Percentiles rank a stretch among this genome's conserved stretches.
Conservation (phyloP, 169 alveolate genomes). For the Cryptosporidium ryanae region DNA sequence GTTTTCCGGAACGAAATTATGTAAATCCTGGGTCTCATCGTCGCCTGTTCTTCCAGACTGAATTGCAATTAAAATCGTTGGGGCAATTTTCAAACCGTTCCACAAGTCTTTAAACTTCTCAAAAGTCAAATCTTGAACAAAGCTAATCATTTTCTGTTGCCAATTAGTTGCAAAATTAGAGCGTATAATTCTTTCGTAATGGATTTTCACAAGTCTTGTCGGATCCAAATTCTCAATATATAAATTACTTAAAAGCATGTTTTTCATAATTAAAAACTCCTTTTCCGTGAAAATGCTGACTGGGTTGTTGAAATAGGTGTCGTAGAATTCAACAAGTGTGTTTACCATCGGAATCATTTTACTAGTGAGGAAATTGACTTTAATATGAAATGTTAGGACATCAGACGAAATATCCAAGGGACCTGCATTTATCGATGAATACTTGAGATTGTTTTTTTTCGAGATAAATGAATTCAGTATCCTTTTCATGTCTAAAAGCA, state of each 20-base stretch:
- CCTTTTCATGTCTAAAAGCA: conserved; percentile 16
- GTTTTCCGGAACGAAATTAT: conserved; percentile 36
- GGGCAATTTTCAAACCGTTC: conserved; percentile 17
- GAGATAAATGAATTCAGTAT: conserved; percentile 26
- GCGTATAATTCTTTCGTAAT: conserved; percentile 26
- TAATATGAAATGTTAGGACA: conserved; percentile 25
- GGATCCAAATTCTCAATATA: conserved; percentile 5
- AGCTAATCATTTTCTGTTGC: neutral
- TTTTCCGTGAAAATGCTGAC: conserved; percentile 20
- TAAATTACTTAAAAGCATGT: conserved; percentile 36
- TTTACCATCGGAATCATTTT: conserved; percentile 15
- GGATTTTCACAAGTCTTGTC: conserved; percentile 10
- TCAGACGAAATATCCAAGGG: conserved; percentile 1
- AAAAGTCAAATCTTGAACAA: neutral
- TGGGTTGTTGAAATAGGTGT: conserved; percentile 15
- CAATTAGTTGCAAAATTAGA: conserved; percentile 21
- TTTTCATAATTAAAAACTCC: conserved; percentile 28
- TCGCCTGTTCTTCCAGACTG: conserved; percentile 17
- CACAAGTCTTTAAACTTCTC: neutral
- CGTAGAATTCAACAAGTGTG: conserved; percentile 25
- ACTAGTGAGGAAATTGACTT: conserved; percentile 15
- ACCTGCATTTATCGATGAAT: conserved; percentile 19
- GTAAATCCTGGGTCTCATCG: conserved; percentile 1
- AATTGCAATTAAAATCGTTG: conserved; percentile 31
- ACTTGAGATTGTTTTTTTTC: conserved; percentile 8